A percentile compares a stretch with the other conserved stretches of the same genome.
phyloP scores from a whole-genome alignment of 148 eudicot genomes.

The Silene uniflora region DNA sequence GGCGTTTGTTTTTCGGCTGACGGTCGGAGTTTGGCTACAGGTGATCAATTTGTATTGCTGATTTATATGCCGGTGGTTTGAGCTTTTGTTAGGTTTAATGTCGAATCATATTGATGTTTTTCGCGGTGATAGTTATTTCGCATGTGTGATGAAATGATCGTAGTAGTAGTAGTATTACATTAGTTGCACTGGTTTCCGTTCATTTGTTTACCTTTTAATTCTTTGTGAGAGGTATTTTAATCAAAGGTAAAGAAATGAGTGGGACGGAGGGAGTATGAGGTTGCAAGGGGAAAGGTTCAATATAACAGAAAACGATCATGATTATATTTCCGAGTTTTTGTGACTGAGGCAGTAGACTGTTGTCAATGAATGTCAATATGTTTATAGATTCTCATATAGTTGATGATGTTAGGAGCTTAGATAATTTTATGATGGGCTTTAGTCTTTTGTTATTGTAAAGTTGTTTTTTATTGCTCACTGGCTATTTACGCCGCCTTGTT shows the following conservation, averaged over 20 bases:
- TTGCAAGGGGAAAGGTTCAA: neutral
- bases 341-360: neutral
- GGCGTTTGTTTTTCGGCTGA: constrained; percentile 74
- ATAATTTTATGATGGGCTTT: neutral
- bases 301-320: neutral
- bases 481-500: neutral
- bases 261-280: neutral
- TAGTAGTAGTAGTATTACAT: too few relatives aligned
- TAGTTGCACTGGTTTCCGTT: too few relatives aligned
- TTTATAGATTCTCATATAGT: neutral
- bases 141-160: neutral
- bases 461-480: neutral
- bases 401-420: neutral
- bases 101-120: neutral
- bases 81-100: neutral
- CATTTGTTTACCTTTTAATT: too few relatives aligned
- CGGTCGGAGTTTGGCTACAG: constrained; percentile 79
- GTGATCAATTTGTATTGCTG: constrained; percentile 31
- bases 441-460: neutral
- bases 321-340: neutral
- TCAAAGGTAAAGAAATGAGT: too few relatives aligned
- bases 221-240: too few relatives aligned
- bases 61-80: constrained; percentile 8
- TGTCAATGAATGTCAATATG: neutral
- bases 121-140: too few relatives aligned